phyloP scores from a whole-genome alignment of 2,329 filamentous ascomycete species.

The Scedosporium minutisporum region DNA sequence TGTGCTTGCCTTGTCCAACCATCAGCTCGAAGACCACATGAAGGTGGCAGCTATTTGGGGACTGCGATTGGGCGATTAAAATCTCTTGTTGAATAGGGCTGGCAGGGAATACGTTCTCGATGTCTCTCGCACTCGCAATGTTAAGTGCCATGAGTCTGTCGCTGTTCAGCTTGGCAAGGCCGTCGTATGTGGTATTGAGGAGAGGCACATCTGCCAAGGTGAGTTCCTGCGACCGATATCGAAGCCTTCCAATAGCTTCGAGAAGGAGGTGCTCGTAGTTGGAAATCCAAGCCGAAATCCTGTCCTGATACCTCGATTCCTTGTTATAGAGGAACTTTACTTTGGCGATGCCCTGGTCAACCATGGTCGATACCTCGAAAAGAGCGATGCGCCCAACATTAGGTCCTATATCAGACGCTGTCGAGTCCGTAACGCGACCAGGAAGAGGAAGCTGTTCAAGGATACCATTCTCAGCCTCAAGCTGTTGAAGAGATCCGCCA shows the following conservation, averaged over 20 bases:
- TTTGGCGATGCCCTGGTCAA: slow-evolving; percentile 33
- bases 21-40: slow-evolving; percentile 39
- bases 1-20: slow-evolving; percentile 22
- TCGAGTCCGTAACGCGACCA: slow-evolving; percentile 25
- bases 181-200: slow-evolving; percentile 36
- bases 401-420: slow-evolving; percentile 33
- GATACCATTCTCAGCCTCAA: slow-evolving; percentile 37
- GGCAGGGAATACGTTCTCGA: slow-evolving; percentile 39
- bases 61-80: slow-evolving; percentile 33
- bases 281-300: slow-evolving; percentile 36
- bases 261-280: slow-evolving; percentile 35
- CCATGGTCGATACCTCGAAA: slow-evolving; percentile 39
- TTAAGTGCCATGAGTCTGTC: slow-evolving; percentile 30
- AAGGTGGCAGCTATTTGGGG: slow-evolving; percentile 30
- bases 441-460: slow-evolving; percentile 36
- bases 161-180: slow-evolving; percentile 32
- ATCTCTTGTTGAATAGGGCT: slow-evolving; percentile 40
- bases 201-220: slow-evolving; percentile 40
- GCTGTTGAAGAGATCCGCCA: slow-evolving; percentile 37
- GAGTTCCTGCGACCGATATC: slow-evolving; percentile 33
- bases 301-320: slow-evolving; percentile 28
- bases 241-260: slow-evolving; percentile 31
- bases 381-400: slow-evolving; percentile 37
- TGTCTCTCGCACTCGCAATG: slow-evolving; percentile 30
- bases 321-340: slow-evolving; percentile 36